These are phyloP conservation scores for Pseudohalonectria lignicola DNA, from an alignment of 2,329 filamentous ascomycete genomes.

Conservation along the genomic window DNA sequence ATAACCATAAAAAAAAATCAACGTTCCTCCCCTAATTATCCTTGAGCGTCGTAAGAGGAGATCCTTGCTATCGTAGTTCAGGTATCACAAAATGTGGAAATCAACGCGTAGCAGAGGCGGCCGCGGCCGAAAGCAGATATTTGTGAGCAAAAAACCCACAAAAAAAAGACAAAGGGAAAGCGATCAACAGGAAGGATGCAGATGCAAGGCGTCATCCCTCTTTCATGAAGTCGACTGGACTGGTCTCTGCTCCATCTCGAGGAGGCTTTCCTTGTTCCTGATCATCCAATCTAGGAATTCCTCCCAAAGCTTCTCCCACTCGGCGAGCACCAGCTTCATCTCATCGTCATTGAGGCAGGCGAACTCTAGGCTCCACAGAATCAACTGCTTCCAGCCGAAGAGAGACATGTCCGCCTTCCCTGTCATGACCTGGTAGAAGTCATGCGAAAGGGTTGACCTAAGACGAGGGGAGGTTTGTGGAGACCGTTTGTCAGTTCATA, in stretches of 20 bases:
- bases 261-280: slow-evolving; percentile 19
- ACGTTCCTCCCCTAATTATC: too few relatives aligned
- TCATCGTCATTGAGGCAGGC: slow-evolving; percentile 38
- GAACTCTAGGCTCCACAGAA: slow-evolving; percentile 52
- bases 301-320: slow-evolving; percentile 47
- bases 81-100: too few relatives aligned
- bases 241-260: not conserved
- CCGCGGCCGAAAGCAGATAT: too few relatives aligned
- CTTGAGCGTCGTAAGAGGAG: too few relatives aligned
- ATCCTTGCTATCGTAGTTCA: too few relatives aligned
- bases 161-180: not conserved
- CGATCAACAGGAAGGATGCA: slow-evolving; percentile 1
- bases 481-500: too few relatives aligned
- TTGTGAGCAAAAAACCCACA: not conserved
- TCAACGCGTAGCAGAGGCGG: too few relatives aligned
- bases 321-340: slow-evolving; percentile 27
- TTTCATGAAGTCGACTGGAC: too few relatives aligned
- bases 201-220: too few relatives aligned
- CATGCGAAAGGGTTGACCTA: slow-evolving; percentile 61
- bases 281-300: slow-evolving; percentile 44
- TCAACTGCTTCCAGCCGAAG: slow-evolving; percentile 60
- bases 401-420: slow-evolving; percentile 56
- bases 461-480: not conserved
- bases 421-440: slow-evolving; percentile 68
- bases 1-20: not conserved